phyloP scores from a whole-genome alignment of 306 rosid genomes.

The Vigna reflexopilosa region DNA sequence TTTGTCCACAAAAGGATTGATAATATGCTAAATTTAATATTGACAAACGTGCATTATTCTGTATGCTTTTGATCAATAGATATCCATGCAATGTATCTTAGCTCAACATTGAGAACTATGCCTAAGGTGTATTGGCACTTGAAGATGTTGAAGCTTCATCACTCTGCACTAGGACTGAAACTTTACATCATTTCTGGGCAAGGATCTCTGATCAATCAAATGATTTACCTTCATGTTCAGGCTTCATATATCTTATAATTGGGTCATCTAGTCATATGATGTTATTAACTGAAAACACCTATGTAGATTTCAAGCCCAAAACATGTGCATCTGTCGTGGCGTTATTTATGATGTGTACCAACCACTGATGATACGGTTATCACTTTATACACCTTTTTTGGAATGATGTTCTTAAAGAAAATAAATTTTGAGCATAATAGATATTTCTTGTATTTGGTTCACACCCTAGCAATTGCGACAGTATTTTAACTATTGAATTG shows the following conservation, averaged over 20 bases:
- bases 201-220: not conserved
- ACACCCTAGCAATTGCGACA: not conserved
- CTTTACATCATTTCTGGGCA: conserved; percentile 8
- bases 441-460: conserved; percentile 11
- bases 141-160: not conserved
- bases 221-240: not conserved
- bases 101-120: not conserved
- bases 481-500: conserved; percentile 3
- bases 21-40: not conserved
- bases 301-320: conserved; percentile 1
- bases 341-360: not conserved
- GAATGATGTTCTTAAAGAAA: conserved; percentile 17
- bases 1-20: not conserved
- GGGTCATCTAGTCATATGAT: not conserved
- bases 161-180: not conserved
- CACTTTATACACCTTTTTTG: not conserved
- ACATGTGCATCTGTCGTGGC: not conserved
- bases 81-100: not conserved
- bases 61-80: not conserved
- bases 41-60: not conserved
- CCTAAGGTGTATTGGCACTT: not conserved
- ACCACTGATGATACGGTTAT: conserved; percentile 1
- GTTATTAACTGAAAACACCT: not conserved
- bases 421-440: conserved; percentile 25
- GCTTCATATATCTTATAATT: conserved; percentile 18